phyloP scores from a whole-genome alignment of 1,139 yeast species.

The Yarrowia galli region DNA sequence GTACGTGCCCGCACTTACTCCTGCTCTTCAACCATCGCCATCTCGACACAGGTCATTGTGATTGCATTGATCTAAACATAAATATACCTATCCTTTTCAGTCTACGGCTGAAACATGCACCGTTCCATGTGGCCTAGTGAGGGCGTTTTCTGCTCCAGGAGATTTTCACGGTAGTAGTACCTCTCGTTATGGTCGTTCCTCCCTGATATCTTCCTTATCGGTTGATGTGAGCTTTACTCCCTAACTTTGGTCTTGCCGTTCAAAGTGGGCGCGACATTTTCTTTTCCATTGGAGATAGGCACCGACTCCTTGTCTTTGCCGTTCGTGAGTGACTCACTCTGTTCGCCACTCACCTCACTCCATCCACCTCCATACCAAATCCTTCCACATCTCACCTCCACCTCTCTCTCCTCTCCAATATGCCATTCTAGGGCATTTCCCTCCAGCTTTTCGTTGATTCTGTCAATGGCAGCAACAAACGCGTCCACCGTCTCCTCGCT shows the following conservation, averaged over 20 bases:
- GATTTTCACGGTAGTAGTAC: too few species aligned
- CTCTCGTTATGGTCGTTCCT: too few species aligned
- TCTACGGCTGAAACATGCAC: conserved; percentile 17
- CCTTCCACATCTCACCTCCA: conserved; percentile 45
- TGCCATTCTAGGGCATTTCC: conserved; percentile 41
- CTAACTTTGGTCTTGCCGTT: neutral
- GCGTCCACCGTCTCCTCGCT: conserved; percentile 40
- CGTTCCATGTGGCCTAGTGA: conserved; percentile 3
- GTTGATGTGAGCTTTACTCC: neutral
- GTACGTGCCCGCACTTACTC: too few species aligned
- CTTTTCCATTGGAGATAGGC: too few species aligned
- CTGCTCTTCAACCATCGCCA: too few species aligned
- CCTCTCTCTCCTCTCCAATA: conserved; percentile 41
- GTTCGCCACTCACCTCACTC: conserved; percentile 5
- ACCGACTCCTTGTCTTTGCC: too few species aligned
- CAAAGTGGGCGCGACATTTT: too few species aligned
- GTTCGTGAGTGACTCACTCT: neutral
- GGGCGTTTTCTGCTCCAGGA: too few species aligned
- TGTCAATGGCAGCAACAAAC: conserved; percentile 40
- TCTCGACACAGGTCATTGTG: neutral
- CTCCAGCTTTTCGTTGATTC: conserved; percentile 24
- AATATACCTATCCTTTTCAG: conserved; percentile 23
- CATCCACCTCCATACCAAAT: conserved; percentile 48
- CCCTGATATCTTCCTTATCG: too few species aligned
- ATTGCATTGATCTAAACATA: conserved; percentile 6